phyloP scores from a whole-genome alignment of 1,284 basidiomycete species.

The Leccinum angustisporum region DNA sequence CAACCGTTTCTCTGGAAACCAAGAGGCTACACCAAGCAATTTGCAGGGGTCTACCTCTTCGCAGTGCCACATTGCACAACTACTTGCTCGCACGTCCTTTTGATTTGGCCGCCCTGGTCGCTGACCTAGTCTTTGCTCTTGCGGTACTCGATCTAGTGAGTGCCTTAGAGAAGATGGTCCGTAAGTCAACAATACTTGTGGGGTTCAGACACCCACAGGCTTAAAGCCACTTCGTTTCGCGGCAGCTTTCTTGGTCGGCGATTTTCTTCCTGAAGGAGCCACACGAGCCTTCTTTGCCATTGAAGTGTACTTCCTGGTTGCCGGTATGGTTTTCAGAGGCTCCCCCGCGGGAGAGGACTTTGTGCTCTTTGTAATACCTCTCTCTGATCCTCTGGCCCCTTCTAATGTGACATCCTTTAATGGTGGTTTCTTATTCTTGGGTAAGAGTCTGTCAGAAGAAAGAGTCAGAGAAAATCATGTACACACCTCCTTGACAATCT shows the following conservation, averaged over 20 bases:
- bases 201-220: slow-evolving; percentile 22
- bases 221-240: slow-evolving; percentile 24
- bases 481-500: slow-evolving; percentile 62
- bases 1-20: not conserved
- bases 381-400: slow-evolving; percentile 28
- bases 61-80: not conserved
- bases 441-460: not conserved
- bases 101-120: slow-evolving; percentile 27
- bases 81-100: slow-evolving; percentile 37
- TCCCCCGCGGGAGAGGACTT: slow-evolving; percentile 21
- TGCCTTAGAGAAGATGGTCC: slow-evolving; percentile 37
- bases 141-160: slow-evolving; percentile 39
- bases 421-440: slow-evolving; percentile 35
- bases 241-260: slow-evolving; percentile 41
- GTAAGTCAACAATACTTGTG: not conserved
- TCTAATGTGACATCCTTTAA: not conserved
- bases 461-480: not conserved
- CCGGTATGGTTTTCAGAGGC: slow-evolving; percentile 28
- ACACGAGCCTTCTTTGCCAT: slow-evolving; percentile 41
- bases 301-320: slow-evolving; percentile 34
- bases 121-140: slow-evolving; percentile 3
- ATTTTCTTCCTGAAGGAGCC: slow-evolving; percentile 37
- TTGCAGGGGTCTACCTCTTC: not conserved
- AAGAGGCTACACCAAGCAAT: not conserved
- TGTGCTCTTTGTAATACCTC: not conserved